A percentile compares a stretch with the other conserved stretches of the same genome.
Evolutionary conservation across 148 eudicot species (phyloP).

Genomic region (Tetragonia tetragonoides): DNA sequence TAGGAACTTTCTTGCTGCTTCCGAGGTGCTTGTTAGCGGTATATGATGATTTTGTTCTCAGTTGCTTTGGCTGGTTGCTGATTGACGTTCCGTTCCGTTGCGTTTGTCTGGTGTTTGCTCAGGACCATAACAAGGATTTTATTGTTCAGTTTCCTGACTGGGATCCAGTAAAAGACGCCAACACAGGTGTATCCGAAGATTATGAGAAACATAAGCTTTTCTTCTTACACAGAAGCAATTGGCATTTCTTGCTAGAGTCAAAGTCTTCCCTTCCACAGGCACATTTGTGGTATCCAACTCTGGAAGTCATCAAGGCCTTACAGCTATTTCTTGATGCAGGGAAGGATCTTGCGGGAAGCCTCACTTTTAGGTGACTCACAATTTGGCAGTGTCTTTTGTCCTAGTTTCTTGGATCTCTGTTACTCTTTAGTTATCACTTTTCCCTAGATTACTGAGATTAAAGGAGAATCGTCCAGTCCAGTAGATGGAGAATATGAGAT

Average conservation of each 20-base stretch:
- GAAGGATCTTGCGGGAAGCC: slow-evolving; percentile 54
- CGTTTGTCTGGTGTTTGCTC: slow-evolving; percentile 22
- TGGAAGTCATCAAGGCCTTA: slow-evolving; percentile 60
- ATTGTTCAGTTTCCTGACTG: slow-evolving; percentile 93
- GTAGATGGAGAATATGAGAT: background rate
- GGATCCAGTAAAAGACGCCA: slow-evolving; percentile 51
- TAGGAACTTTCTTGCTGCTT: background rate
- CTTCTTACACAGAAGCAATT: slow-evolving; percentile 30
- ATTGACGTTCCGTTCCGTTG: background rate
- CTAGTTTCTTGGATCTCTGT: background rate
- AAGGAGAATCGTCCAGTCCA: background rate
- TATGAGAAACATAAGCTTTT: slow-evolving; percentile 27
- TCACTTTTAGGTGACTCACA: slow-evolving; percentile 65
- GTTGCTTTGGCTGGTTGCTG: background rate
- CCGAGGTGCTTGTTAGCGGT: background rate
- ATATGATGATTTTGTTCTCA: background rate
- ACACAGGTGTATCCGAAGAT: slow-evolving; percentile 24
- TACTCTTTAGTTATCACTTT: background rate
- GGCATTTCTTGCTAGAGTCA: slow-evolving; percentile 53
- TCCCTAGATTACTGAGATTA: background rate
- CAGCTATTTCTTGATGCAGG: slow-evolving; percentile 77
- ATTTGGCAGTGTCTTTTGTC: background rate
- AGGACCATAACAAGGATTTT: slow-evolving; percentile 93
- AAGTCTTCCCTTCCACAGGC: slow-evolving; percentile 56
- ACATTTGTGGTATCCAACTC: slow-evolving; percentile 84